Percentiles rank a stretch among this genome's conserved stretches.
phyloP scores from a whole-genome alignment of 1,284 basidiomycete genomes.

The Ustilago nuda region DNA sequence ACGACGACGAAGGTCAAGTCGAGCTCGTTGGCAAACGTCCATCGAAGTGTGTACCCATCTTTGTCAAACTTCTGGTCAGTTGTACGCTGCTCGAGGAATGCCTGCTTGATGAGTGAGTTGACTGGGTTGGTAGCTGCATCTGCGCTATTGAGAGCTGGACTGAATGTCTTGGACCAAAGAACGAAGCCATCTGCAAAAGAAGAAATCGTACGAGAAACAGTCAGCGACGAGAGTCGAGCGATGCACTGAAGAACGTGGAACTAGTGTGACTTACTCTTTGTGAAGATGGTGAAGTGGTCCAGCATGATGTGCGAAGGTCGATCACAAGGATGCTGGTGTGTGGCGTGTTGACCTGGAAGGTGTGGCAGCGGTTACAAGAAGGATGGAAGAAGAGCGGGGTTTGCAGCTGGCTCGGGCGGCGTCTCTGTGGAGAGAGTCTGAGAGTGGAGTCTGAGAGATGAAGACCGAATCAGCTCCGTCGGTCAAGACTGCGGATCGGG shows the following conservation, averaged over 20 bases:
- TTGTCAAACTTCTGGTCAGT: conserved; percentile 59
- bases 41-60: conserved; percentile 64
- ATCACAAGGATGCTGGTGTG: neutral
- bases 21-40: conserved; percentile 65
- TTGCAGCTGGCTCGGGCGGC: conserved; percentile 4
- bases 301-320: conserved; percentile 38
- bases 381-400: conserved; percentile 10
- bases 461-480: conserved; percentile 29
- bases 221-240: neutral
- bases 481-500: neutral
- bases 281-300: conserved; percentile 63
- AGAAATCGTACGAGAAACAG: neutral
- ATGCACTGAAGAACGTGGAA: neutral
- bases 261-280: conserved; percentile 36
- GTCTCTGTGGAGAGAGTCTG: conserved; percentile 2
- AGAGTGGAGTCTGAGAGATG: conserved; percentile 16
- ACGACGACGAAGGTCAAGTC: conserved; percentile 72
- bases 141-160: conserved; percentile 36
- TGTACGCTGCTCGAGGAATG: conserved; percentile 65
- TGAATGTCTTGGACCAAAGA: conserved; percentile 65
- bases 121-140: conserved; percentile 50
- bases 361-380: conserved; percentile 9
- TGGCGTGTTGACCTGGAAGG: conserved; percentile 8
- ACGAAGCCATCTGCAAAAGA: conserved; percentile 57
- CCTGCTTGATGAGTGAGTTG: conserved; percentile 61